phyloP scores from a whole-genome alignment of 2,329 filamentous ascomycete species.

The Talaromyces piceae region DNA sequence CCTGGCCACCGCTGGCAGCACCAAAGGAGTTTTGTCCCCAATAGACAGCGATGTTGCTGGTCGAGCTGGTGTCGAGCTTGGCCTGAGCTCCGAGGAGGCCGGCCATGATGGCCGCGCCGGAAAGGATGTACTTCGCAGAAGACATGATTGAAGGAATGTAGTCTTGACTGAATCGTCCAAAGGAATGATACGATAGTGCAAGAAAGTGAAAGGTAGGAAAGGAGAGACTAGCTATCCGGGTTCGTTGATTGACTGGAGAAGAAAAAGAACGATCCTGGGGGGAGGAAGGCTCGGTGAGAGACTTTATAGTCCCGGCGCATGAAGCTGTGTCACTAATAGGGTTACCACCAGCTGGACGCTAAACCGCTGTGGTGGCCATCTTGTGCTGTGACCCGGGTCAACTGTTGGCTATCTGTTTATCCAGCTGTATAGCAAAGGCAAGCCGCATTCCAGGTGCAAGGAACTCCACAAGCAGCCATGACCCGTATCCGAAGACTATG shows the following conservation, averaged over 20 bases:
- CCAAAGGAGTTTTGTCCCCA: constrained; percentile 62
- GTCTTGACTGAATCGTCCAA: neutral
- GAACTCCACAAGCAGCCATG: constrained; percentile 8
- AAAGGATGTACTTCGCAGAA: constrained; percentile 8
- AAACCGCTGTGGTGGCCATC: neutral
- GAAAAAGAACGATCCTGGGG: neutral
- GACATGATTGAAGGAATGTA: constrained; percentile 4
- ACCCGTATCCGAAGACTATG: constrained; percentile 1
- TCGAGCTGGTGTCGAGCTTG: constrained; percentile 38
- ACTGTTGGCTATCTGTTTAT: constrained; percentile 2
- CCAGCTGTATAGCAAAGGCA: neutral
- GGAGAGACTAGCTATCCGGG: neutral
- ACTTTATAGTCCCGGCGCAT: constrained; percentile 1
- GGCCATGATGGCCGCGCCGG: constrained; percentile 15
- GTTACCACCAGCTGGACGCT: neutral
- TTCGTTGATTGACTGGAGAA: neutral
- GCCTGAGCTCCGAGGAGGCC: constrained; percentile 28
- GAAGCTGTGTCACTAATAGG: constrained; percentile 1
- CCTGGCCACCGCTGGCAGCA: constrained; percentile 35
- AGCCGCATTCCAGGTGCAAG: constrained; percentile 6
- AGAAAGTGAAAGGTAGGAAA: neutral
- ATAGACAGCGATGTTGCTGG: constrained; percentile 56
- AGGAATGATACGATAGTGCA: constrained; percentile 4
- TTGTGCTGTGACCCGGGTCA: neutral
- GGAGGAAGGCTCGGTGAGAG: neutral